Conservation (phyloP, 164 flowering plant genomes). For the Aristolochia contorta region DNA sequence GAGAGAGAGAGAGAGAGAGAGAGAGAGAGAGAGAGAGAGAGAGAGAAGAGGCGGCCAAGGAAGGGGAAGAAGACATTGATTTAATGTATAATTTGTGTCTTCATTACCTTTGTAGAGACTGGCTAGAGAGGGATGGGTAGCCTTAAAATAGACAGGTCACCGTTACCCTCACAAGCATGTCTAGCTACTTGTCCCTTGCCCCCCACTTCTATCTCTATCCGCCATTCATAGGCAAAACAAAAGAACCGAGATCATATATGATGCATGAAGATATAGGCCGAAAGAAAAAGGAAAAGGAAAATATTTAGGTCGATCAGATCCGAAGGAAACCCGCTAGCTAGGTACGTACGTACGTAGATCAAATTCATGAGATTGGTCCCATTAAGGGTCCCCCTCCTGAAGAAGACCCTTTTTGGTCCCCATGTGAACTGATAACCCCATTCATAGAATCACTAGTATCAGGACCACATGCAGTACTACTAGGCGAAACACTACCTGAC, state of each 20-base stretch:
- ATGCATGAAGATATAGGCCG: no score
- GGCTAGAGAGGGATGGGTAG: background rate
- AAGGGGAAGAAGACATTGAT: background rate
- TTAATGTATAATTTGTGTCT: background rate
- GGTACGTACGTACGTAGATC: no score
- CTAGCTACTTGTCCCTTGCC: constrained; percentile 1
- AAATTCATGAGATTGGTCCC: background rate
- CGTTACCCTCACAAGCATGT: background rate
- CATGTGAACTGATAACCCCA: background rate
- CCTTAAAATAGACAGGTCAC: background rate
- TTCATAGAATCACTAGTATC: background rate
- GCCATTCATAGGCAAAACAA: no score
- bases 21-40: background rate
- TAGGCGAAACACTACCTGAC: no score
- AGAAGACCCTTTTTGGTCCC: background rate
- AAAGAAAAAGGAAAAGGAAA: no score
- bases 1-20: no score
- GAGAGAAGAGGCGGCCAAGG: background rate
- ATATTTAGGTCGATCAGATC: no score
- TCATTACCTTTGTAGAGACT: background rate
- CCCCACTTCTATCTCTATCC: background rate
- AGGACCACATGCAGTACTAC: no score
- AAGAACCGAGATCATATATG: no score
- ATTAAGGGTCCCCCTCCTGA: no score
- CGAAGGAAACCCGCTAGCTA: no score